These are phyloP conservation scores for Kwoniella europaea DNA, from an alignment of 768 basidiomycete species.

Conservation along the genomic window DNA sequence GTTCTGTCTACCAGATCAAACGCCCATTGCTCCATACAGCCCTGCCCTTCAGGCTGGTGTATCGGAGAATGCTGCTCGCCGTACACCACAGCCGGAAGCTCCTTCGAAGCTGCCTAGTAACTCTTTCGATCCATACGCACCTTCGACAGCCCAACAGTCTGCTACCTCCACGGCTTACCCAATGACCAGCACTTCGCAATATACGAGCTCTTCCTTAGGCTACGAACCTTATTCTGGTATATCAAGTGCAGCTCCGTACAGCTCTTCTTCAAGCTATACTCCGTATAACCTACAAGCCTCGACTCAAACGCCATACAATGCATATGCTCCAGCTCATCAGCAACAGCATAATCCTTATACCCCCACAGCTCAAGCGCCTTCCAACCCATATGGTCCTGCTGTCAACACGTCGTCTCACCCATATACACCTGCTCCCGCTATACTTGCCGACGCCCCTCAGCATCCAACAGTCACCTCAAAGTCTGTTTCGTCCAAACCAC, in stretches of 20 bases:
- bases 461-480: slow-evolving; percentile 18
- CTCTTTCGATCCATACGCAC: slow-evolving; percentile 34
- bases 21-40: slow-evolving; percentile 8
- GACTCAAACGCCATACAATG: slow-evolving; percentile 1
- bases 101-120: slow-evolving; percentile 16
- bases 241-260: slow-evolving; percentile 24
- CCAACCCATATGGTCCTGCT: not conserved
- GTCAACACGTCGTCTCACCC: slow-evolving; percentile 5
- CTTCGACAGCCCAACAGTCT: slow-evolving; percentile 14
- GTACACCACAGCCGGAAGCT: slow-evolving; percentile 46
- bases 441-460: not conserved
- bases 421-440: slow-evolving; percentile 13
- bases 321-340: slow-evolving; percentile 8
- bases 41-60: slow-evolving; percentile 12
- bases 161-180: slow-evolving; percentile 8
- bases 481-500: slow-evolving; percentile 33
- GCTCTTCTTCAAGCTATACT: slow-evolving; percentile 6
- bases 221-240: slow-evolving; percentile 25
- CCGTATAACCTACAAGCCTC: not conserved
- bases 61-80: slow-evolving; percentile 48
- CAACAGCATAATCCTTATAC: not conserved
- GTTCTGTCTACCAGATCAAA: slow-evolving; percentile 3
- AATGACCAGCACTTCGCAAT: not conserved
- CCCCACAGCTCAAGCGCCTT: not conserved
- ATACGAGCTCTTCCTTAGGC: slow-evolving; percentile 10